These are phyloP conservation scores for Juncus inflexus DNA, from an alignment of 176 grass and related monocot species.

Conservation along the genomic window DNA sequence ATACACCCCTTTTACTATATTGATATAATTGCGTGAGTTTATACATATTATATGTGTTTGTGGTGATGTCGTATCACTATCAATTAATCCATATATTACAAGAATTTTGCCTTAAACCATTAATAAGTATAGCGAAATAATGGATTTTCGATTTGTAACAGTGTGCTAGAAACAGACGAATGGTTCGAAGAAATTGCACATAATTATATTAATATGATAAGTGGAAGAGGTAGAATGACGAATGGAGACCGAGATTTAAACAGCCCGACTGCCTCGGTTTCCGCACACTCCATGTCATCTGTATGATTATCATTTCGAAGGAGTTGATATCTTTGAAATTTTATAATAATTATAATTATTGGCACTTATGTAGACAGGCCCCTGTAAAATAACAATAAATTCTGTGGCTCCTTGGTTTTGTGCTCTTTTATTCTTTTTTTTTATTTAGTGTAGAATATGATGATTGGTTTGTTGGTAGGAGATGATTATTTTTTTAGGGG, in stretches of 20 bases:
- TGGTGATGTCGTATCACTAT: too few species aligned
- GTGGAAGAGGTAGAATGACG: slow-evolving; percentile 50
- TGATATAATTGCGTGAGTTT: too few species aligned
- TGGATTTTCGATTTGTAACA: slow-evolving; percentile 2
- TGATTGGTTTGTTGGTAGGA: slow-evolving; percentile 20
- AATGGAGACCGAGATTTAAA: slow-evolving; percentile 70
- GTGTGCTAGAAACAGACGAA: slow-evolving; percentile 38
- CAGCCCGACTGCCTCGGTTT: slow-evolving; percentile 87
- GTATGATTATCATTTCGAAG: slow-evolving; percentile 36
- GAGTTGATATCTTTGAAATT: slow-evolving; percentile 26
- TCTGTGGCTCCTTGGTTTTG: neutral
- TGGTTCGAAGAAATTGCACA: slow-evolving; percentile 87
- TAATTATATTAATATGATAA: slow-evolving; percentile 61
- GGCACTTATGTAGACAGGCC: slow-evolving; percentile 39
- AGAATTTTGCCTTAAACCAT: too few species aligned
- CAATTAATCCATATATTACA: too few species aligned
- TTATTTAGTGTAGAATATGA: slow-evolving; percentile 14
- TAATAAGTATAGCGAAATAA: too few species aligned
- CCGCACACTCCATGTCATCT: slow-evolving; percentile 80
- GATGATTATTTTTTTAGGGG: neutral
- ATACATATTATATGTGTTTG: too few species aligned
- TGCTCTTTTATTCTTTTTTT: neutral
- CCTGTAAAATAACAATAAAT: slow-evolving; percentile 44
- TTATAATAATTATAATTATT: slow-evolving; percentile 40
- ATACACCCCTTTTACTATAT: too few species aligned